Evolutionary conservation across 169 alveolate species (phyloP).

Genomic region (Neospora caninum): DNA sequence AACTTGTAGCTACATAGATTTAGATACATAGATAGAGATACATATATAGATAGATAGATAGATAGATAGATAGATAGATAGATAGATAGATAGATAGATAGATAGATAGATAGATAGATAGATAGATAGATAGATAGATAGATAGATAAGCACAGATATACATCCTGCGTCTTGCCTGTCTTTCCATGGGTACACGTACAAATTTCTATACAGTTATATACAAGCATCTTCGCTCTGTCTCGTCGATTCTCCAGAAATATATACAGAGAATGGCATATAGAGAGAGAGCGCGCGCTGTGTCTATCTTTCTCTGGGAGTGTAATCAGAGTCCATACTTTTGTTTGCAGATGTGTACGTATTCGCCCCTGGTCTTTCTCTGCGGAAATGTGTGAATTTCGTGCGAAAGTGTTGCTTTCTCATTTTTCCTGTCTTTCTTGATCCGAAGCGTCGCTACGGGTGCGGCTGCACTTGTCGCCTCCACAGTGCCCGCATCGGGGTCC

Average conservation of each 20-base stretch:
- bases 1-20: background rate
- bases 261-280: background rate
- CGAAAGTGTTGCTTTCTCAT: no score
- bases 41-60: background rate
- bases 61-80: background rate
- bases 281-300: background rate
- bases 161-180: background rate
- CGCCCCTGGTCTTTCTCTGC: no score
- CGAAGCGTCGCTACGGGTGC: no score
- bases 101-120: background rate
- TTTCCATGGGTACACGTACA: background rate
- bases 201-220: background rate
- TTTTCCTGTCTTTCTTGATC: no score
- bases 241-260: background rate
- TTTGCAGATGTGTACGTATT: background rate
- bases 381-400: no score
- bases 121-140: background rate
- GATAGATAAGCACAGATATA: background rate
- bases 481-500: no score
- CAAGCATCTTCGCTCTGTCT: background rate
- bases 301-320: background rate
- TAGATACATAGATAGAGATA: background rate
- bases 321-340: background rate
- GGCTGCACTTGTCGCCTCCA: no score
- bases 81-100: background rate